These are phyloP conservation scores for Mycena galopus DNA, from an alignment of 768 basidiomycete genomes.

Conservation along the genomic window DNA sequence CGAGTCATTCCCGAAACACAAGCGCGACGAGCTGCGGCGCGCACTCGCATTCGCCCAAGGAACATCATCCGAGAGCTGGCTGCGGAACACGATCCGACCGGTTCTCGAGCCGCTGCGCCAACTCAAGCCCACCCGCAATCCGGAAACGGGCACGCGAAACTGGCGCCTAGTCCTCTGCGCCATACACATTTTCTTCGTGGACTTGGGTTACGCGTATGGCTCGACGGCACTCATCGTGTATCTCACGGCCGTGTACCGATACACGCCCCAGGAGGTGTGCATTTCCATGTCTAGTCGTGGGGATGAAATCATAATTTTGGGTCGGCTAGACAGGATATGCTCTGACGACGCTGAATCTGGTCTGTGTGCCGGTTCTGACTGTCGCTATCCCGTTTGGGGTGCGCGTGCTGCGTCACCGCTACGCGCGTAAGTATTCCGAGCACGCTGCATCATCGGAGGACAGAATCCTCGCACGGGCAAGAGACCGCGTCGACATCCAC, in stretches of 20 bases:
- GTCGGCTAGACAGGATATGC: conserved; percentile 13
- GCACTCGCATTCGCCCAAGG: not conserved
- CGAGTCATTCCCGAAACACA: conserved; percentile 29
- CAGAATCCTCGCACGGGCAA: not conserved
- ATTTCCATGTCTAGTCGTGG: not conserved
- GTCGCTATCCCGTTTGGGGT: conserved; percentile 9
- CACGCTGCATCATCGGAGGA: not conserved
- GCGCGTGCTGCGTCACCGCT: not conserved
- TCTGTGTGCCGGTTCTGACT: conserved; percentile 11
- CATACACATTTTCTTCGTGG: conserved; percentile 18
- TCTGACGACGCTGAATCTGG: conserved; percentile 18
- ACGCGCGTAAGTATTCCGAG: not conserved
- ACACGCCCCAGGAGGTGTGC: conserved; percentile 26
- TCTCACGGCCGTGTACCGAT: conserved; percentile 20
- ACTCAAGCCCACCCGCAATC: not conserved
- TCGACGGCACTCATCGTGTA: conserved; percentile 22
- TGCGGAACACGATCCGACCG: not conserved
- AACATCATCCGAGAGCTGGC: too few relatives aligned
- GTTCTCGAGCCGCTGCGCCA: conserved; percentile 14
- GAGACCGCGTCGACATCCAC: conserved; percentile 19
- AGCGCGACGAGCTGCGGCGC: conserved; percentile 24
- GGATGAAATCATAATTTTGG: not conserved
- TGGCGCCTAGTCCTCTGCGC: conserved; percentile 28
- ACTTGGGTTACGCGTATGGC: conserved; percentile 19
- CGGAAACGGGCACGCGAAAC: conserved; percentile 7